Evolutionary conservation across 164 flowering plant species (phyloP), one percentile per base, ranked within the genome.

Genomic region (Berberis thunbergii): DNA sequence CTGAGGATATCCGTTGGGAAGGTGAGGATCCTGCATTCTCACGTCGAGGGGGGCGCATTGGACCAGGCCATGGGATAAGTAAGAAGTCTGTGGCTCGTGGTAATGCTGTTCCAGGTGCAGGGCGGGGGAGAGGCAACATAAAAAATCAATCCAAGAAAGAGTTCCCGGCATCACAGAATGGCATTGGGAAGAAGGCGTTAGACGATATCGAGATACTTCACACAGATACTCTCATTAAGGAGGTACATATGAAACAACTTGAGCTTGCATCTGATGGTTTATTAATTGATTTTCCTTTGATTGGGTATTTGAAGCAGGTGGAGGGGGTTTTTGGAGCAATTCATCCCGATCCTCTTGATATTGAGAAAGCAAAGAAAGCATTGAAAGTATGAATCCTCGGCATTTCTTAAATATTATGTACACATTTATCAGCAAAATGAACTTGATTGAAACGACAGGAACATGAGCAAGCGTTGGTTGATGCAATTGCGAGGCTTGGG

Each of bases 1-100:
- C 93, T 4, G 84, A 86, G 59, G 99, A 94, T 74, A 86, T 94
- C 41, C 75, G 83, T 45, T 94, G 96, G 97, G 96, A 82, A 67
- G 86, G 85, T 56, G 96, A 86, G 67, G 94, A 87, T 60, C 84
- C 90, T 43, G 85, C 82, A 26, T 63, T 81, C 43, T 74, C 79
- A 62, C 87, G 70, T 66, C 81, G 67, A 78, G 83, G 80, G 49
- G 83, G 86, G 55, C 85, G 77, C 26, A 78, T 79, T 64, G 95
- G 91, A 45, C 75, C 79, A 57, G 92, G 97, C 7, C 89, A 84
- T 70, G 97, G 91, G 50, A 61, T 64, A 26, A 26, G 26, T 61
- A 85, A 79, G 72, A 86, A 87, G 72, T 65, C 83, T 43, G 67
- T 74, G 72, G 71, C 83, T 39, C 88, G 82, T 52, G 93, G 90